A percentile compares a stretch with the other conserved stretches of the same genome.
Evolutionary conservation across 2,329 filamentous ascomycete species (phyloP).

Genomic region (Claviceps lovelessii): DNA sequence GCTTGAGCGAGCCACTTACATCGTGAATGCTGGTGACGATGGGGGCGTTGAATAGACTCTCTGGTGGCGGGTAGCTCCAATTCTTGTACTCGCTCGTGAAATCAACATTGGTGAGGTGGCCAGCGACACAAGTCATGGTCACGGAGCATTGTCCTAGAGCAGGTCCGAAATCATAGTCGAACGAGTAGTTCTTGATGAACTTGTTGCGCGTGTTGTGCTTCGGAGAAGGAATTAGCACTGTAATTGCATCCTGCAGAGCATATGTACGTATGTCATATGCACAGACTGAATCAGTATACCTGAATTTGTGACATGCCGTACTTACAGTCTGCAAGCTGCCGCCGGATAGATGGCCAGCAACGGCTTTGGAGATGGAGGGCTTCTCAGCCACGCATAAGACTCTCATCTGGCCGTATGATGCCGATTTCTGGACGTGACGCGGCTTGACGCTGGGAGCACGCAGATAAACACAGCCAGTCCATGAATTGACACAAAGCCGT

Average conservation of each 20-base stretch:
- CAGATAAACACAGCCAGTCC: background rate
- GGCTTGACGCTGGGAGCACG: background rate
- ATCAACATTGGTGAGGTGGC: conserved; percentile 71
- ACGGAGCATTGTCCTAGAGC: conserved; percentile 72
- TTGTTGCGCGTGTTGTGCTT: conserved; percentile 56
- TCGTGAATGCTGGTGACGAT: conserved; percentile 54
- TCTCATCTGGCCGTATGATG: conserved; percentile 23
- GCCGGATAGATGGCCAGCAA: conserved; percentile 77
- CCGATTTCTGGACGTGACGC: background rate
- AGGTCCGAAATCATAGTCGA: conserved; percentile 72
- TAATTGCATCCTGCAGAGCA: background rate
- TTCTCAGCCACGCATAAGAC: conserved; percentile 48
- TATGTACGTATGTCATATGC: background rate
- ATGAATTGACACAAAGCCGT: background rate
- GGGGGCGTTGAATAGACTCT: conserved; percentile 65
- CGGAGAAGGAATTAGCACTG: conserved; percentile 9
- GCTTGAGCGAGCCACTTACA: conserved; percentile 26
- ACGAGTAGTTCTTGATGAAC: conserved; percentile 90
- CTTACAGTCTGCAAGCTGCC: conserved; percentile 56
- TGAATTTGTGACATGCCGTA: background rate
- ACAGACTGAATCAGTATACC: too few relatives aligned
- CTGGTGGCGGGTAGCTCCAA: conserved; percentile 71
- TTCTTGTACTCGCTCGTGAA: conserved; percentile 61
- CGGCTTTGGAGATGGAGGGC: conserved; percentile 89
- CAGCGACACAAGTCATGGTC: conserved; percentile 85